Base-by-base conservation (phyloP, 2,329 filamentous ascomycete genomes). In the Colletotrichum navitas region DNA sequence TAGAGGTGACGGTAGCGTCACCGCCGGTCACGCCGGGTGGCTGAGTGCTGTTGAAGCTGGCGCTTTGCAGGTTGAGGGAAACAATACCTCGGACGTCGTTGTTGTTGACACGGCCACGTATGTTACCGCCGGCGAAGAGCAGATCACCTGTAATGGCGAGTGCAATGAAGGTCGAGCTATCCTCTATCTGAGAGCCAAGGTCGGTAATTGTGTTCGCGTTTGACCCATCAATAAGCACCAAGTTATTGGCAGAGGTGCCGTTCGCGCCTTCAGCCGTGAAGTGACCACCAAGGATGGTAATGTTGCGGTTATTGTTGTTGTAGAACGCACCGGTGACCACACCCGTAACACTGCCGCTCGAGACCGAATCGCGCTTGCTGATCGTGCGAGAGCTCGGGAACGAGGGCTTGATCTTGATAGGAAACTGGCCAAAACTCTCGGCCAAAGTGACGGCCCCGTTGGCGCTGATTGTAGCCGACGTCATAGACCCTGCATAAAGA, bases 211-310 rank as follows among this genome's bases (percentile, higher is more conserved):
- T 84, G 75, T 92, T 85, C 32, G 85, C 85, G 72, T 93, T 85
- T n/a, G 90, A 88, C 54, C 92, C 91, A 79, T 98, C 93, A 73
- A 98, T 89, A 74, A 99, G 89, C 47, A 92, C 85, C 21, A 99
- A 84, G 76, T 98, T 98, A 75, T 94, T 86, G 72, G 98, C 86
- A 6, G 87, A 86, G 4, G 91, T 90, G 29, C 91, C 93, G 75
- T 95, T 89, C 10, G 87, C 87, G 18, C 88, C 89, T 39, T 85
- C 89, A 1, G 93, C 91, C 10, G 89, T 88, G 79, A 99, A 99
- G 76, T 94, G 94, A 1, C 96, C 96, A 60, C 91, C 96, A 36
- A 98, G 86, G 49, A 98, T 89, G 0, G 96, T 98, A 68, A 97
- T 86, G 80, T 98, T 98, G 74, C 89, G 88, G 70, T 84, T 85